Conservation (phyloP, 495 filamentous ascomycete species). For the Evernia prunastri region DNA sequence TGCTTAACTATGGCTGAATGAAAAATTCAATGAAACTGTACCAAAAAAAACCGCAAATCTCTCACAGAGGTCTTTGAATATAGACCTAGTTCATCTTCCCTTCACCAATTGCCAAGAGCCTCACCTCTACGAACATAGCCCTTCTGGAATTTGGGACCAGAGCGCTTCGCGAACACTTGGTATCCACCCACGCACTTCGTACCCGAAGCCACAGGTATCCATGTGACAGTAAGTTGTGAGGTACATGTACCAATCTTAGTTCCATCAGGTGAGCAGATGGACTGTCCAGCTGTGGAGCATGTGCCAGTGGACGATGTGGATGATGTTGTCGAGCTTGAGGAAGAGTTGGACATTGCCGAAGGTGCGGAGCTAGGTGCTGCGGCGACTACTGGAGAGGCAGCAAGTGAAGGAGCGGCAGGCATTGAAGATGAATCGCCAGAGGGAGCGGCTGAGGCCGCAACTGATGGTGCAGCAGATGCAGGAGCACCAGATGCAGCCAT, state of each 20-base stretch:
- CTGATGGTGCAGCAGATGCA: background rate
- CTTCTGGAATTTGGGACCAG: background rate
- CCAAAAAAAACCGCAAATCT: background rate
- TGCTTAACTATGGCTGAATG: background rate
- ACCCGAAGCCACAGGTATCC: constrained; percentile 25
- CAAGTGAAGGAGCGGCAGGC: background rate
- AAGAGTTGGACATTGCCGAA: constrained; percentile 7
- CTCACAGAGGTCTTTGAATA: background rate
- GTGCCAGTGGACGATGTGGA: constrained; percentile 15
- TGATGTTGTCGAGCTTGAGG: constrained; percentile 10
- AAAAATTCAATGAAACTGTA: background rate
- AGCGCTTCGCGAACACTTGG: constrained; percentile 2
- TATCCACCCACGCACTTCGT: constrained; percentile 23
- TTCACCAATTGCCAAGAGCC: background rate
- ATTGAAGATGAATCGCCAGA: background rate
- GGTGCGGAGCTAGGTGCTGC: constrained; percentile 9
- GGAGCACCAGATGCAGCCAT: background rate
- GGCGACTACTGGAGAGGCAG: background rate
- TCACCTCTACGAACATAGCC: constrained; percentile 1
- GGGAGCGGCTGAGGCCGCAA: background rate
- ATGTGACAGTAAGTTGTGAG: constrained; percentile 17
- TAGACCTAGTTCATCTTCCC: too few relatives aligned
- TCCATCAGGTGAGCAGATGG: constrained; percentile 28
- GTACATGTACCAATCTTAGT: constrained; percentile 26
- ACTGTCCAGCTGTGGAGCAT: constrained; percentile 18